A percentile compares a stretch with the other conserved stretches of the same genome.
These are phyloP conservation scores for Cyathus striatus DNA, from an alignment of 768 basidiomycete species.

Conservation along the genomic window DNA sequence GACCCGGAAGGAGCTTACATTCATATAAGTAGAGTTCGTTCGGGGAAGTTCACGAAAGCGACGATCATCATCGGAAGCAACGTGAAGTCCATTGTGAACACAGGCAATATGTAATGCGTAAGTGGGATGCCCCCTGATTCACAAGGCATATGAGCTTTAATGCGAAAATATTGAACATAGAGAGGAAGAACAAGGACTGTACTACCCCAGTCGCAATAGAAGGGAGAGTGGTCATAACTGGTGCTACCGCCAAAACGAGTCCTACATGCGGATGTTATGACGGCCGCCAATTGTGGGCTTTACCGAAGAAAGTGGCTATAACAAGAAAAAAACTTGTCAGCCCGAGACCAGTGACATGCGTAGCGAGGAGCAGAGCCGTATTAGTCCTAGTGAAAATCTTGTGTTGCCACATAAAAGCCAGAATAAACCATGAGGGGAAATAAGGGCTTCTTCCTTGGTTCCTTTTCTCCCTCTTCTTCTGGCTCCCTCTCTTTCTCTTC, in stretches of 20 bases:
- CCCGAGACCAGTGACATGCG: constrained; percentile 63
- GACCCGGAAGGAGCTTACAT: constrained; percentile 33
- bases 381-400: constrained; percentile 59
- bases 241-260: constrained; percentile 63
- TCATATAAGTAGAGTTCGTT: background rate
- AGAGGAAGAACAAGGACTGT: constrained; percentile 69
- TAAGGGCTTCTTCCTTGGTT: constrained; percentile 42
- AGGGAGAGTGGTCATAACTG: constrained; percentile 43
- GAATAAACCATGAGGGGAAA: constrained; percentile 71
- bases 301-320: constrained; percentile 62
- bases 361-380: constrained; percentile 50
- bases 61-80: constrained; percentile 58
- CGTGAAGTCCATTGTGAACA: constrained; percentile 44
- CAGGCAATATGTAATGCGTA: constrained; percentile 55
- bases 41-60: constrained; percentile 45
- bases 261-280: constrained; percentile 59
- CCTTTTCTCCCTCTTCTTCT: constrained; percentile 44
- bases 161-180: constrained; percentile 70
- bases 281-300: constrained; percentile 66
- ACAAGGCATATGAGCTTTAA: constrained; percentile 62
- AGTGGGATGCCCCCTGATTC: constrained; percentile 49
- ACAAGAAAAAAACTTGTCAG: constrained; percentile 73
- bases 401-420: constrained; percentile 60
- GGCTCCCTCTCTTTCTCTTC: constrained; percentile 71
- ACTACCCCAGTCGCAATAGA: constrained; percentile 45